These are phyloP conservation scores for Globisporangium rhizosaccharum DNA, from an alignment of 352 stramenopile species.

Conservation along the genomic window DNA sequence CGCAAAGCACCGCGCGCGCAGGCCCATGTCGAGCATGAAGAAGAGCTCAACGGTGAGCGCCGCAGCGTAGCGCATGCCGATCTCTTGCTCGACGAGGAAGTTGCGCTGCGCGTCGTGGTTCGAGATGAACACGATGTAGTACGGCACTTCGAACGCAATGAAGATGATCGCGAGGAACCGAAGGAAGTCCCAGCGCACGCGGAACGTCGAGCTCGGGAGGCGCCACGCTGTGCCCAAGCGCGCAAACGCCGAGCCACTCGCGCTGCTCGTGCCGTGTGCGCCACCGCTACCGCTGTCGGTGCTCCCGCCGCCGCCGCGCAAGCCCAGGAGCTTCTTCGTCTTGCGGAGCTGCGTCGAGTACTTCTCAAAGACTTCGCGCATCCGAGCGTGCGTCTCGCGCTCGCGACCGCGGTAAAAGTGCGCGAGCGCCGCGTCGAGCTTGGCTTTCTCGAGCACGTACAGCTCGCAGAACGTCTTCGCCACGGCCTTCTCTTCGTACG, in stretches of 20 bases:
- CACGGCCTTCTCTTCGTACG: conserved; percentile 62
- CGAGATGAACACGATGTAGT: conserved; percentile 58
- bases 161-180: conserved; percentile 39
- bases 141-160: conserved; percentile 65
- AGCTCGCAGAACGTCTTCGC: conserved; percentile 83
- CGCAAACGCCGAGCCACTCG: conserved; percentile 7
- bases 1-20: conserved; percentile 45
- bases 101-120: conserved; percentile 42
- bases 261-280: not conserved
- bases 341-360: conserved; percentile 64
- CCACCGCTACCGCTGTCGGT: conserved; percentile 12
- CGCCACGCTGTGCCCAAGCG: conserved; percentile 22
- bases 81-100: conserved; percentile 30
- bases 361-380: conserved; percentile 44
- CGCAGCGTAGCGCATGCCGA: conserved; percentile 25
- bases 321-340: conserved; percentile 67
- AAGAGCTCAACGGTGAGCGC: conserved; percentile 42
- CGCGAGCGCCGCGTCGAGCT: conserved; percentile 48
- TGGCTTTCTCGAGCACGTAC: conserved; percentile 57
- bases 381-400: conserved; percentile 21
- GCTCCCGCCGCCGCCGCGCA: conserved; percentile 24
- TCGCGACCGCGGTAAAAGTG: conserved; percentile 47
- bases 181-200: conserved; percentile 43
- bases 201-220: conserved; percentile 45
- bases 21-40: conserved; percentile 40